These are phyloP conservation scores for Zizania latifolia DNA, from an alignment of 176 grass and related monocot species.

Conservation along the genomic window DNA sequence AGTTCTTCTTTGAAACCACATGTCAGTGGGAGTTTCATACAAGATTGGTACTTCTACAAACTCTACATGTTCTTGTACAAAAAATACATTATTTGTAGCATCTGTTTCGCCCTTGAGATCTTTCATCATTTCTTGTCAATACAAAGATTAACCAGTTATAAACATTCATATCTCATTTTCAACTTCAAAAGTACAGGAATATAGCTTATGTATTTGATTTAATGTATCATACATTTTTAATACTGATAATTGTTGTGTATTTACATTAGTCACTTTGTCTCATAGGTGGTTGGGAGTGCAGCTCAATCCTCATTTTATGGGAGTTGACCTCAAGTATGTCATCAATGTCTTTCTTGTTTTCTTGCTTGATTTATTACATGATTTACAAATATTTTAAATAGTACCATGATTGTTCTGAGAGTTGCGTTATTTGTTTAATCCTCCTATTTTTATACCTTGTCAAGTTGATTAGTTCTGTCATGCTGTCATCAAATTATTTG, in stretches of 20 bases:
- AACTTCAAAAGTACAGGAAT: background rate
- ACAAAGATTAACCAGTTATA: background rate
- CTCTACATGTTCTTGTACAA: constrained; percentile 6
- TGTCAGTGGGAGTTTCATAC: constrained; percentile 68
- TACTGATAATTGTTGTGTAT: background rate
- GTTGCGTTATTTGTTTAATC: background rate
- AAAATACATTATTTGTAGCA: background rate
- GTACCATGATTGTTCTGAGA: background rate
- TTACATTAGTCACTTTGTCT: constrained; percentile 31
- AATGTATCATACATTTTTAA: constrained; percentile 4
- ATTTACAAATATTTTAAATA: background rate
- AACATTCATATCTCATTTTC: constrained; percentile 1
- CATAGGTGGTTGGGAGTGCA: constrained; percentile 96
- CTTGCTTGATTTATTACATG: background rate
- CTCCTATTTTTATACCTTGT: background rate
- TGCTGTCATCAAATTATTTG: background rate
- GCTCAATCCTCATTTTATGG: constrained; percentile 95
- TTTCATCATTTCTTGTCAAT: background rate
- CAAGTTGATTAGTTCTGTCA: background rate
- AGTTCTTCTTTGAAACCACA: constrained; percentile 81
- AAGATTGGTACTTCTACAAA: constrained; percentile 69
- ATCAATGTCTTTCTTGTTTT: constrained; percentile 13
- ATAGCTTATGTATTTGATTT: background rate
- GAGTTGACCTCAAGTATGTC: constrained; percentile 97
- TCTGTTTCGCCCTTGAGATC: background rate